These are phyloP conservation scores for Ustilago bromivora DNA, from an alignment of 1,284 basidiomycete genomes.

Conservation along the genomic window DNA sequence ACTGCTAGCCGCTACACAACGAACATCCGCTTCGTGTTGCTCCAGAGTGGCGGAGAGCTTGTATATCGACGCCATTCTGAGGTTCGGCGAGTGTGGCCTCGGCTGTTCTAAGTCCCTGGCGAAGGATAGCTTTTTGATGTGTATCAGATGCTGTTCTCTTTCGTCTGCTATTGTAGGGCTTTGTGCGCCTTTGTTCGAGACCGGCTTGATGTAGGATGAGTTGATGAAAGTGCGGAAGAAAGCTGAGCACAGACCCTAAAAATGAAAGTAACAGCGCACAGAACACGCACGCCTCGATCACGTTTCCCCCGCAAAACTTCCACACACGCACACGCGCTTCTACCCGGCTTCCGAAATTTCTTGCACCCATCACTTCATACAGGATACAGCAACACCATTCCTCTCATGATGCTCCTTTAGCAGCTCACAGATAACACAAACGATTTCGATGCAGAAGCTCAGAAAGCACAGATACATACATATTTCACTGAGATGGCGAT, in stretches of 20 bases:
- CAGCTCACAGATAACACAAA: too few relatives aligned
- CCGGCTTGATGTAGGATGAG: not conserved
- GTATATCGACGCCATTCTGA: slow-evolving; percentile 32
- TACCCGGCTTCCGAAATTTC: slow-evolving; percentile 24
- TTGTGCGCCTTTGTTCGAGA: not conserved
- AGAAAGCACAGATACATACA: too few relatives aligned
- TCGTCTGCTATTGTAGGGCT: not conserved
- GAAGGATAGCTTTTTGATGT: not conserved
- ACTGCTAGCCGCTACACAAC: slow-evolving; percentile 52
- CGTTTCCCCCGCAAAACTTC: slow-evolving; percentile 25
- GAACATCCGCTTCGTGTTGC: slow-evolving; percentile 61
- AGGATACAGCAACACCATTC: too few relatives aligned
- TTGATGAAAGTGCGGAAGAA: slow-evolving; percentile 9
- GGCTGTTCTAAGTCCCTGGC: not conserved
- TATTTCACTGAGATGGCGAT: not conserved
- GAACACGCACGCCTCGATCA: slow-evolving; percentile 48
- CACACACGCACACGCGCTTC: slow-evolving; percentile 15
- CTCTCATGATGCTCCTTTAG: too few relatives aligned
- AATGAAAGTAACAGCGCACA: slow-evolving; percentile 19
- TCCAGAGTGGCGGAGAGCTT: slow-evolving; percentile 56
- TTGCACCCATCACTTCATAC: not conserved
- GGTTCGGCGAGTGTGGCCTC: not conserved
- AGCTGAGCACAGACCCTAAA: not conserved
- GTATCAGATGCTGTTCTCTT: not conserved
- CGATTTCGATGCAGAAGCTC: too few relatives aligned